Evolutionary conservation across 2,329 filamentous ascomycete species (phyloP).

Genomic region (Beauveria bassiana): DNA sequence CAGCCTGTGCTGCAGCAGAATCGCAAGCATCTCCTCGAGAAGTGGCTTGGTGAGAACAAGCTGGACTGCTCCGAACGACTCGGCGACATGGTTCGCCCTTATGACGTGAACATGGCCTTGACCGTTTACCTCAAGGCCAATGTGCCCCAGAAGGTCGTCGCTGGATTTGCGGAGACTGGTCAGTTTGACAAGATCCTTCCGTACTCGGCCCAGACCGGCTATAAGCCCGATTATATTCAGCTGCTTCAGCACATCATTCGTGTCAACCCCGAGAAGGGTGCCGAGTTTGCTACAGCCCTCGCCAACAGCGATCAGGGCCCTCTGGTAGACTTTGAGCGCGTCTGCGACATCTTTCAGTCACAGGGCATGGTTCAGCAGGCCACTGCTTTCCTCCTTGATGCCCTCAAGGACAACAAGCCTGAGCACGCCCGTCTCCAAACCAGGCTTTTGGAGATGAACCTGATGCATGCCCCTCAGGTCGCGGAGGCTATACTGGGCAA

Average conservation of each 20-base stretch:
- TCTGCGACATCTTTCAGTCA: constrained; percentile 95
- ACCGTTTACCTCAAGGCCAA: constrained; percentile 87
- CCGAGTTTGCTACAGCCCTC: constrained; percentile 88
- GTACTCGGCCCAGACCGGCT: constrained; percentile 77
- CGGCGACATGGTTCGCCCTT: constrained; percentile 83
- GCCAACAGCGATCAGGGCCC: constrained; percentile 84
- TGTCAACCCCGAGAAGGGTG: constrained; percentile 84
- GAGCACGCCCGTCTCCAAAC: constrained; percentile 94
- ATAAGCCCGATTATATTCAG: constrained; percentile 91
- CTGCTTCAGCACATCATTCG: constrained; percentile 88
- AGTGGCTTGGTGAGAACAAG: constrained; percentile 96
- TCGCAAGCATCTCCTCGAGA: constrained; percentile 91
- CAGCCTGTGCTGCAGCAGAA: constrained; percentile 88
- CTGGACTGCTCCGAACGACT: constrained; percentile 93
- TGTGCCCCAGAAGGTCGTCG: constrained; percentile 86
- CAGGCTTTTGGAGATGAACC: constrained; percentile 93
- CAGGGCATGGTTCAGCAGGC: constrained; percentile 97
- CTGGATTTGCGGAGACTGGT: constrained; percentile 87
- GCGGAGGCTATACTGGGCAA: constrained; percentile 97
- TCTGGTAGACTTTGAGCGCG: constrained; percentile 84
- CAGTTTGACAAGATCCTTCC: constrained; percentile 96
- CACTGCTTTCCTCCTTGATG: constrained; percentile 95
- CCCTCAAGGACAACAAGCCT: constrained; percentile 86
- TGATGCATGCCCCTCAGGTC: constrained; percentile 92
- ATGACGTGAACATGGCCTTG: constrained; percentile 82